These are phyloP conservation scores for Tetraselmis striata DNA, from an alignment of 139 green algal species.

Conservation along the genomic window DNA sequence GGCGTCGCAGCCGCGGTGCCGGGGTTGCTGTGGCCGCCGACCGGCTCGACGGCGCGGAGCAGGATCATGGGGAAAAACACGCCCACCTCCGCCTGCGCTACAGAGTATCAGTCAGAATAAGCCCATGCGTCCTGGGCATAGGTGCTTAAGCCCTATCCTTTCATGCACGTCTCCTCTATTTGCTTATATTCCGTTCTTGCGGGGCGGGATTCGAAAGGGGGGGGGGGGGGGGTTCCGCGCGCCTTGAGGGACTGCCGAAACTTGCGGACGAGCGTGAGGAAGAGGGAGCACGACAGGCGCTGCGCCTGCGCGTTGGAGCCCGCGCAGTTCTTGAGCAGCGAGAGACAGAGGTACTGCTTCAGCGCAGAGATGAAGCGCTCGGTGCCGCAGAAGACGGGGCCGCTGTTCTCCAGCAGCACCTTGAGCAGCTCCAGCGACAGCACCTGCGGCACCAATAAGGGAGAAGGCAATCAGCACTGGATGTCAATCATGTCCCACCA, in stretches of 20 bases:
- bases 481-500: too few relatives aligned
- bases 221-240: not conserved
- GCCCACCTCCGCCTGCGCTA: slow-evolving; percentile 46
- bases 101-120: too few relatives aligned
- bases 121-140: too few relatives aligned
- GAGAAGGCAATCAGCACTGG: slow-evolving; percentile 7
- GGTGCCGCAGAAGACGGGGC: slow-evolving; percentile 64
- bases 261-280: slow-evolving; percentile 73
- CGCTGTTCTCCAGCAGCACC: slow-evolving; percentile 91
- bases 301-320: slow-evolving; percentile 43
- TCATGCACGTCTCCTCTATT: too few relatives aligned
- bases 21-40: not conserved
- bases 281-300: slow-evolving; percentile 81
- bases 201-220: too few relatives aligned
- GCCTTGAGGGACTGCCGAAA: slow-evolving; percentile 84
- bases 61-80: slow-evolving; percentile 98
- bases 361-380: slow-evolving; percentile 82
- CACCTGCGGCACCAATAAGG: slow-evolving; percentile 41
- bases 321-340: slow-evolving; percentile 88
- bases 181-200: too few relatives aligned
- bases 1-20: not conserved
- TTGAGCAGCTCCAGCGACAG: slow-evolving; percentile 95
- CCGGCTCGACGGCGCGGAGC: slow-evolving; percentile 75
- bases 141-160: too few relatives aligned
- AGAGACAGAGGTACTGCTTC: slow-evolving; percentile 92